Evolutionary conservation across 805 yeast genomes (phyloP).

Genomic region (Ogataea kodamae): DNA sequence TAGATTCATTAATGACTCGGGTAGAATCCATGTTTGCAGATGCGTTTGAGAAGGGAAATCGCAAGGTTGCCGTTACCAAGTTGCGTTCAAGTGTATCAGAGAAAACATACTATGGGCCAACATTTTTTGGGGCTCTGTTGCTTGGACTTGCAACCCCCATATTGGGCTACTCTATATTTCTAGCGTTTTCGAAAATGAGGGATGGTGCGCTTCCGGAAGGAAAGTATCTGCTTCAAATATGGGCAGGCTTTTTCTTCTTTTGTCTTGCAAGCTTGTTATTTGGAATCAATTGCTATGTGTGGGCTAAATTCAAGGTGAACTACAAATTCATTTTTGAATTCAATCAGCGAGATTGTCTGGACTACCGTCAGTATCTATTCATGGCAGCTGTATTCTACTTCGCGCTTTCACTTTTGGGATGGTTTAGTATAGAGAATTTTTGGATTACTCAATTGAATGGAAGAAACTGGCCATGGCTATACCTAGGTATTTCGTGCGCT

Average conservation of each 20-base stretch:
- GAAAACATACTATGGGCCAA: slow-evolving; percentile 40
- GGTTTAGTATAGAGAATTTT: slow-evolving; percentile 73
- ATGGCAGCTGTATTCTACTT: slow-evolving; percentile 60
- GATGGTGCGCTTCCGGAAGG: slow-evolving; percentile 50
- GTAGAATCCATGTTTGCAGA: slow-evolving; percentile 67
- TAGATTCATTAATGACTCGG: slow-evolving; percentile 59
- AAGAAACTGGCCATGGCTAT: slow-evolving; percentile 77
- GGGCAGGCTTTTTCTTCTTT: slow-evolving; percentile 85
- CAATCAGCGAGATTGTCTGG: slow-evolving; percentile 61
- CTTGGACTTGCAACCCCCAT: slow-evolving; percentile 73
- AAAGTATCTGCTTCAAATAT: slow-evolving; percentile 67
- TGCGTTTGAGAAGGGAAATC: slow-evolving; percentile 66
- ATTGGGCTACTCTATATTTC: slow-evolving; percentile 52
- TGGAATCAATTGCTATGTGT: slow-evolving; percentile 64
- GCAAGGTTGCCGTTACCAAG: slow-evolving; percentile 69
- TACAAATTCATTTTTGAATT: slow-evolving; percentile 92
- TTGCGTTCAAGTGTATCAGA: slow-evolving; percentile 47
- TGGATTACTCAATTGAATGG: slow-evolving; percentile 62
- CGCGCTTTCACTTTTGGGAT: slow-evolving; percentile 55
- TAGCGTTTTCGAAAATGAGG: slow-evolving; percentile 36
- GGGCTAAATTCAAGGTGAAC: slow-evolving; percentile 75
- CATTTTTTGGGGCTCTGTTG: slow-evolving; percentile 62
- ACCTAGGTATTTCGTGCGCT: slow-evolving; percentile 48
- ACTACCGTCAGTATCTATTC: slow-evolving; percentile 61
- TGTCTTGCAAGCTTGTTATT: slow-evolving; percentile 60